Evolutionary conservation across 164 flowering plant genomes (phyloP).

Genomic region (Warburgia ugandensis): DNA sequence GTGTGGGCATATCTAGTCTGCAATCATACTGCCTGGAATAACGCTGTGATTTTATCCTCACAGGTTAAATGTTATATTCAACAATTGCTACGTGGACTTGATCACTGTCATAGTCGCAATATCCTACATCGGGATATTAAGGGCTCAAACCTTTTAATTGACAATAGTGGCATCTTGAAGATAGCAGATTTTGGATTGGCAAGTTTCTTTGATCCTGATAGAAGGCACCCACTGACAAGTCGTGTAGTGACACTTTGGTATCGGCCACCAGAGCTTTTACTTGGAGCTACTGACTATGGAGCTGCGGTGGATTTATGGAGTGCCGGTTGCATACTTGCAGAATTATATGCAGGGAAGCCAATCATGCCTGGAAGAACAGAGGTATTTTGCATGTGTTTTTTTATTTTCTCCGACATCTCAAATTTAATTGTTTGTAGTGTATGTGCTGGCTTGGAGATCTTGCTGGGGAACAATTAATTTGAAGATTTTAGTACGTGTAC

Average conservation of each 20-base stretch:
- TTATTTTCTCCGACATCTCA: too few species aligned
- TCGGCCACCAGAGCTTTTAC: slow-evolving; percentile 93
- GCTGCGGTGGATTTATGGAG: slow-evolving; percentile 99
- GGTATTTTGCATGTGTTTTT: slow-evolving; percentile 50
- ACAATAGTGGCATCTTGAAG: slow-evolving; percentile 78
- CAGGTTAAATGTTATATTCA: slow-evolving; percentile 97
- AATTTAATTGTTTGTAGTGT: too few species aligned
- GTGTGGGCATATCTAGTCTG: too few species aligned
- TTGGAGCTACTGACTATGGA: slow-evolving; percentile 90
- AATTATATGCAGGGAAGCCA: slow-evolving; percentile 92
- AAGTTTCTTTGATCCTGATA: slow-evolving; percentile 64
- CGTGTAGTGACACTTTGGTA: slow-evolving; percentile 99
- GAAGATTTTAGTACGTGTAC: too few species aligned
- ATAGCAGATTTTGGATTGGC: slow-evolving; percentile 98
- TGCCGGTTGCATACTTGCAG: slow-evolving; percentile 96
- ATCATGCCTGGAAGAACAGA: slow-evolving; percentile 99
- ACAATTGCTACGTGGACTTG: slow-evolving; percentile 84
- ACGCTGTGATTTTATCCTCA: slow-evolving; percentile 9
- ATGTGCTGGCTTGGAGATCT: too few species aligned
- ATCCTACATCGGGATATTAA: slow-evolving; percentile 93
- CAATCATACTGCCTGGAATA: neutral
- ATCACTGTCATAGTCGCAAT: slow-evolving; percentile 85
- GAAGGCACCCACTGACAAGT: slow-evolving; percentile 75
- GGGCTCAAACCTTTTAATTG: slow-evolving; percentile 92
- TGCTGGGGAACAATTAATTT: too few species aligned